These are phyloP conservation scores for Picochlorum sp. DNA, from an alignment of 139 green algal genomes.

Conservation along the genomic window DNA sequence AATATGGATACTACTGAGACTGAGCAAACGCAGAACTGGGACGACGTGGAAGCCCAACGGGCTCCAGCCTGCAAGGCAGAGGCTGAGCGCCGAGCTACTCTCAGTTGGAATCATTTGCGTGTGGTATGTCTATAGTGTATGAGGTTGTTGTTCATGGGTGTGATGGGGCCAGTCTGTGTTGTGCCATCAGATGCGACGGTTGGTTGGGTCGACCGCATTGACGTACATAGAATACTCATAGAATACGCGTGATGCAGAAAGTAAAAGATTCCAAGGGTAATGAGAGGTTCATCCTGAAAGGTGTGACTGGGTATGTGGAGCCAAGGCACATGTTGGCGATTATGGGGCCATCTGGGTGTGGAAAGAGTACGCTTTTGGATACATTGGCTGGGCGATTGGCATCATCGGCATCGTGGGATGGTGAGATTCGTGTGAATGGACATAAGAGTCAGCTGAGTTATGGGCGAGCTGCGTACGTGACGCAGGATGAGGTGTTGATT, in stretches of 20 bases:
- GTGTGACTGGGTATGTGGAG: conserved; percentile 21
- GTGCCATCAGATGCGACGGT: too few species aligned
- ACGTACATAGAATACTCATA: too few species aligned
- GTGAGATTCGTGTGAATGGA: conserved; percentile 28
- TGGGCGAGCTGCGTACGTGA: conserved; percentile 27
- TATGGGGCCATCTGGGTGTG: conserved; percentile 35
- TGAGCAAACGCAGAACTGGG: conserved; percentile 2
- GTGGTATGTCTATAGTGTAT: background rate
- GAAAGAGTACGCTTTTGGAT: conserved; percentile 35
- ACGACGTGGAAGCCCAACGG: conserved; percentile 13
- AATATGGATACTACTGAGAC: background rate
- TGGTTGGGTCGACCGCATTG: too few species aligned
- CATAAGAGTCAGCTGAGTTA: conserved; percentile 17
- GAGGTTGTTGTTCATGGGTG: too few species aligned
- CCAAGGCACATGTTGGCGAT: conserved; percentile 33
- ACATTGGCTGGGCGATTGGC: conserved; percentile 26
- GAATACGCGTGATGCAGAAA: background rate
- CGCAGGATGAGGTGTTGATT: conserved; percentile 26
- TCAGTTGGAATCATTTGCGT: conserved; percentile 9
- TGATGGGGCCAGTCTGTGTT: too few species aligned
- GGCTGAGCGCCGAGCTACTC: background rate
- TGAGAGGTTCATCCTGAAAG: conserved; percentile 20
- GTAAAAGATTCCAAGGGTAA: conserved; percentile 14
- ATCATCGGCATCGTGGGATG: background rate
- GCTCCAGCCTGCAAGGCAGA: conserved; percentile 2